Conservation (phyloP, 2,329 filamentous ascomycete species). For the Diaporthe longicolla region DNA sequence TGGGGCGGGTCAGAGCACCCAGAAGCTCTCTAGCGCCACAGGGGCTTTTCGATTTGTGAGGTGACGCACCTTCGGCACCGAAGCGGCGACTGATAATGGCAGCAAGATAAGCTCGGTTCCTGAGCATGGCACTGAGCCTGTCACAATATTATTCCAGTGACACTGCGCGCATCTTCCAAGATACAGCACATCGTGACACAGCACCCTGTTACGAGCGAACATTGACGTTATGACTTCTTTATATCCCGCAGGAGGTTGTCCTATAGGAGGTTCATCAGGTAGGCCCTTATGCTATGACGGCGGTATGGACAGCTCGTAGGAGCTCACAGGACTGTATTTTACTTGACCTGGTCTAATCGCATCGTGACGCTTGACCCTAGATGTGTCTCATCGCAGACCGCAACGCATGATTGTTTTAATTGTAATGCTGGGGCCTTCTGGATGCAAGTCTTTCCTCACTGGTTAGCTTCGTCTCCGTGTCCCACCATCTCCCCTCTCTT, state of each 20-base stretch:
- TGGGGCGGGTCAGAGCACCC: constrained; percentile 22
- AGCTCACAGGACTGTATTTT: background rate
- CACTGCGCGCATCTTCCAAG: too few species aligned
- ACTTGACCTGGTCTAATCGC: background rate
- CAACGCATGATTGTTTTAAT: constrained; percentile 15
- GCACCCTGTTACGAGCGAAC: too few species aligned
- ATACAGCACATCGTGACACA: too few species aligned
- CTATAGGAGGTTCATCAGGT: too few species aligned
- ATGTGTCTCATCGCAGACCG: background rate
- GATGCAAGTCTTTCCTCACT: background rate
- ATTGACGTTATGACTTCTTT: too few species aligned
- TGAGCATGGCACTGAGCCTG: background rate
- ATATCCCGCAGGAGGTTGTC: too few species aligned
- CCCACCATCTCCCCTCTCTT: background rate
- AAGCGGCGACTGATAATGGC: constrained; percentile 27
- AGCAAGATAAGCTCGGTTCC: constrained; percentile 21
- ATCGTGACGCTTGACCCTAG: background rate
- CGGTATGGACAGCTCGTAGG: too few species aligned
- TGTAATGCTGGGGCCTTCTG: background rate
- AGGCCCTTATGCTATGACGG: too few species aligned
- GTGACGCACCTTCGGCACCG: constrained; percentile 38
- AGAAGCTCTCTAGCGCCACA: constrained; percentile 39
- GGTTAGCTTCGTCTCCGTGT: background rate
- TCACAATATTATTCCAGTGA: too few species aligned
- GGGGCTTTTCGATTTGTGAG: constrained; percentile 24